Evolutionary conservation across 306 rosid species (phyloP).

Genomic region (Quercus bicolor): DNA sequence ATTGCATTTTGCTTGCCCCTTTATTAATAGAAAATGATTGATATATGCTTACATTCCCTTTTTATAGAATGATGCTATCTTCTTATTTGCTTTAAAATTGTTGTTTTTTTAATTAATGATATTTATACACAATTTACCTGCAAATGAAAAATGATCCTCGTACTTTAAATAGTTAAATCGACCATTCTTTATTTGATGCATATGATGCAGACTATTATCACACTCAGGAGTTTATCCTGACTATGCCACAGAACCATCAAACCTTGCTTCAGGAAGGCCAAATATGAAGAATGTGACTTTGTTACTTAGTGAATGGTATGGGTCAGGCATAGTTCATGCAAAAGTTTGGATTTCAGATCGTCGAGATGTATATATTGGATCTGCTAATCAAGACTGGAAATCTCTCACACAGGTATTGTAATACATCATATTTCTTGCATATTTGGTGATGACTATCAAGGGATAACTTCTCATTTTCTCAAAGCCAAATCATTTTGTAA

Average conservation of each 20-base stretch:
- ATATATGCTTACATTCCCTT: too few species aligned
- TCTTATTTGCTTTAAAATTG: too few species aligned
- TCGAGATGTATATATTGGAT: conserved; percentile 71
- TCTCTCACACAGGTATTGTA: conserved; percentile 76
- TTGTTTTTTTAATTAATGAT: too few species aligned
- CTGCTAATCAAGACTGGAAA: conserved; percentile 96
- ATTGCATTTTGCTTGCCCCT: too few species aligned
- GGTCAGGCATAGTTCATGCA: conserved; percentile 86
- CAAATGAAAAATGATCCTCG: neutral
- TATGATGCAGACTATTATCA: conserved; percentile 58
- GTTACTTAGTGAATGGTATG: conserved; percentile 71
- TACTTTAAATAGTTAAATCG: conserved; percentile 6
- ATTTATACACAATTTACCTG: too few species aligned
- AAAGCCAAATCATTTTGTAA: neutral
- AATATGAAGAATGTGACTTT: conserved; percentile 81
- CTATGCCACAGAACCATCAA: conserved; percentile 56
- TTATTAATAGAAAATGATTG: too few species aligned
- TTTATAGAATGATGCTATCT: too few species aligned
- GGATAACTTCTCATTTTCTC: neutral
- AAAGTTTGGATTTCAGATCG: conserved; percentile 91
- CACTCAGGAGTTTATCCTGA: conserved; percentile 87
- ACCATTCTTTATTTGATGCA: neutral
- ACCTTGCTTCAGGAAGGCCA: conserved; percentile 79
- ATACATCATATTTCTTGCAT: too few species aligned
- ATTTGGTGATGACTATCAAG: too few species aligned